Base-by-base conservation (phyloP, 148 eudicot species). In the Rhododendron kiyosumense region DNA sequence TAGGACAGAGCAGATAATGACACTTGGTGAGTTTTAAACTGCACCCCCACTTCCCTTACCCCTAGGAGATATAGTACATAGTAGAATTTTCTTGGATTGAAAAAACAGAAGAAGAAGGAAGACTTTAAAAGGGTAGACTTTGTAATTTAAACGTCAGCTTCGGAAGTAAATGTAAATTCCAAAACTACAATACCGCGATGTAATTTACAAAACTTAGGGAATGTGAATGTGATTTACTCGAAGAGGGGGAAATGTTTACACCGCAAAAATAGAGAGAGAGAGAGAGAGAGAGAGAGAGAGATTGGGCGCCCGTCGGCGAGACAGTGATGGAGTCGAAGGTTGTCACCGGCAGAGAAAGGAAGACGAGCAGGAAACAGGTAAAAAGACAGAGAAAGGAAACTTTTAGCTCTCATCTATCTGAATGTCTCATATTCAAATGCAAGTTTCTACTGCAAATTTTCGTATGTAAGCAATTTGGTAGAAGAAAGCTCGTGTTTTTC, bases 331-430 rank as follows among this genome's bases (percentile, higher is more conserved):
- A 83, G 78, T 38, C 77, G 78, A 67, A 65, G 77, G 57, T 32
- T 67, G 24, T 45, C 38, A 5, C 32, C 30, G 14, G 45, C 85
- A 46, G 85, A 69, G 43, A 45, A 8, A 83, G 49, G 59, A 84
- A 84, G 48, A 74, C 54, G 65, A 74, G 54, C 24, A 84, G 85
- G 80, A 84, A 65, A 84, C 67, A 49, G 85, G 85, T 84, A 74
- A 34, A 49, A 20, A 20, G 3, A 30, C 7, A 51, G 51, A 13
- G 75, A 36, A 69, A 71, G 20, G 76, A 71, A 36, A 36, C 38
- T 0, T 38, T 69, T 28, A 28, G 75, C 18, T 38, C 48, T 41
- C 49, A 36, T 38, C n/a, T 43, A 22, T 77, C 18, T 28, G 5
- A 3, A 36, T 38, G 12, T 76, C 7, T 34, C 8, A 36, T 38